Evolutionary conservation across 345 rosid genomes (phyloP), one percentile per base, ranked within the genome.

Genomic region (Acer yangbiense): DNA sequence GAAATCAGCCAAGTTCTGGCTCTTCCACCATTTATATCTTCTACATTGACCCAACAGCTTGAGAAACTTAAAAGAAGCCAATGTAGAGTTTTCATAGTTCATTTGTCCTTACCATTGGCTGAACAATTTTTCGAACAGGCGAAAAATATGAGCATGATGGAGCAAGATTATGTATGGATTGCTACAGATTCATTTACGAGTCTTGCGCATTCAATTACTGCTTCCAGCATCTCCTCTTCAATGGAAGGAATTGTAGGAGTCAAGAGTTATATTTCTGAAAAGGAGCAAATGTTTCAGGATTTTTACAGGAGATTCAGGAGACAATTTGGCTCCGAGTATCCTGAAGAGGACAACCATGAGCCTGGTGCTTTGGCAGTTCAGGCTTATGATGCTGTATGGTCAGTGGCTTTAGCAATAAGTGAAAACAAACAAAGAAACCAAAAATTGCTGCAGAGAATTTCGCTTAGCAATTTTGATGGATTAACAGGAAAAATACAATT

Each of bases 31-130:
- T 25, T 25, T 25, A 25, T 25, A 29, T 32, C 67, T 43, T 44
- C 74, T n/a, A 60, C 66, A 27, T 10, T 72, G 32, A n/a, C 66
- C 7, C 7, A 76, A 62, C 60, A 68, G 35, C 80, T 76, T 5
- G 69, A 52, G 6, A 72, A 54, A n/a, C 75, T 82, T 62, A 76
- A 68, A 44, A 41, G 4, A n/a, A 63, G 61, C 2, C 75, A 65
- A 11, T 85, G 82, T 48, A 77, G 85, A 58, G 83, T 85, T 54
- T 85, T 85, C 58, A 66, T 85, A 11, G 85, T 82, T 18, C 87
- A 82, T 77, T n/a, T 57, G 43, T 74, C 85, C 0, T 23, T 44
- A 0, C 48, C 67, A 29, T 1, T 82, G 65, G 79, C 83, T 3
- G 61, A 1, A 2, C 54, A 13, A 27, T 35, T 85, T 14, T 82